Conservation (phyloP, 108 stramenopile species). For the Aurantiochytrium sp. region DNA sequence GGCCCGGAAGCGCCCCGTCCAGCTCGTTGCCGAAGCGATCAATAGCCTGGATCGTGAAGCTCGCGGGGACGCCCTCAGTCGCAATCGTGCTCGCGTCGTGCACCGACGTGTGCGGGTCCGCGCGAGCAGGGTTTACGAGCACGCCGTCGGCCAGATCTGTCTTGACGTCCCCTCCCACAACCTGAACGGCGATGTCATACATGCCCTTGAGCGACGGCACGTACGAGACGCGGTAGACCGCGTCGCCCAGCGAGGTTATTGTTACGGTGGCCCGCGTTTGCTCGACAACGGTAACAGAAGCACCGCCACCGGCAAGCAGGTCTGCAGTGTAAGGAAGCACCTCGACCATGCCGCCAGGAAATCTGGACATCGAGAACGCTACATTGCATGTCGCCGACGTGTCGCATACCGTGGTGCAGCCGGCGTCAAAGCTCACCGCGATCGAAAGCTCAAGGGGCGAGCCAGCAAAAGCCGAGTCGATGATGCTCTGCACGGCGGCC, state of each 20-base stretch:
- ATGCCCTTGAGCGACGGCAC: conserved; percentile 62
- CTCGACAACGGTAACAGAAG: neutral
- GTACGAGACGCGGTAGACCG: conserved; percentile 59
- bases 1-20: conserved; percentile 32
- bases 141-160: conserved; percentile 59
- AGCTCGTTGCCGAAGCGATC: conserved; percentile 73
- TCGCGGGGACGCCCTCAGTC: conserved; percentile 59
- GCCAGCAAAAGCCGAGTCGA: neutral
- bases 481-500: neutral
- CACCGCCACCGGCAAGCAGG: neutral
- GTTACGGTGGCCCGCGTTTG: neutral
- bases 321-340: neutral
- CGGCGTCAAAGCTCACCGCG: neutral
- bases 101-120: conserved; percentile 46
- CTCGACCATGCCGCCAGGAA: neutral
- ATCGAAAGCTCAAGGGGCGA: neutral
- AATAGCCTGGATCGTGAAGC: conserved; percentile 54
- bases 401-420: neutral
- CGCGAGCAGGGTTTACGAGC: conserved; percentile 52
- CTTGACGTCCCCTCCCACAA: conserved; percentile 48
- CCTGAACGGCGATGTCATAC: conserved; percentile 54
- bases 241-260: conserved; percentile 46
- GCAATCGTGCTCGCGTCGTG: conserved; percentile 53
- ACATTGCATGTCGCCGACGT: neutral
- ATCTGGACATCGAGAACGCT: neutral